phyloP scores from a whole-genome alignment of 176 grass and related monocot species.

The Zea luxurians region DNA sequence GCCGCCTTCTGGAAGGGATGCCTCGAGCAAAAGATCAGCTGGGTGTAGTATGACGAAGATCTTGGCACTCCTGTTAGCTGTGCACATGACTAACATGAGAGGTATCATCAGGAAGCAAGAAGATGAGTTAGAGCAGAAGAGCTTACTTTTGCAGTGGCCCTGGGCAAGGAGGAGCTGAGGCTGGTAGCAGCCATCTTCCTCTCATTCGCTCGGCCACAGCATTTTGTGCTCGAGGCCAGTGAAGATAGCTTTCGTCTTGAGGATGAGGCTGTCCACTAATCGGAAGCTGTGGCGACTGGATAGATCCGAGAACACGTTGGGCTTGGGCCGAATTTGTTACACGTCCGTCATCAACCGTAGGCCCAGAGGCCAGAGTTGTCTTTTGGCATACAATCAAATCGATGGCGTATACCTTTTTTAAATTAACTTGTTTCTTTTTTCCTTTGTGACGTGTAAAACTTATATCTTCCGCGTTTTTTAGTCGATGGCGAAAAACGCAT shows the following conservation, averaged over 20 bases:
- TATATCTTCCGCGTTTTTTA: no score
- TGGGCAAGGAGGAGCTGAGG: constrained; percentile 41
- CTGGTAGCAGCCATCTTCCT: constrained; percentile 53
- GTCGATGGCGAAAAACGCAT: no score
- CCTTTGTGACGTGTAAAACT: no score
- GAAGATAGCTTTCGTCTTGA: constrained; percentile 41
- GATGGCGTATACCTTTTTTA: no score
- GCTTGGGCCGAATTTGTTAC: neutral
- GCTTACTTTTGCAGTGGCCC: constrained; percentile 48
- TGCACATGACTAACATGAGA: neutral
- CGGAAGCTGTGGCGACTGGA: neutral
- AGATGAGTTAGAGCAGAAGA: neutral
- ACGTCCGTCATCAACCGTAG: neutral
- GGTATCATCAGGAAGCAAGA: neutral
- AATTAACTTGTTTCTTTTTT: no score
- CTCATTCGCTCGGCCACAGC: constrained; percentile 34
- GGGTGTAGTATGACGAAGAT: constrained; percentile 35
- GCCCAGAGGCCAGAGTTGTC: neutral
- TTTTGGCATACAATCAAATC: neutral
- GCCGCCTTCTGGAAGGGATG: constrained; percentile 36
- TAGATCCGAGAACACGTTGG: neutral
- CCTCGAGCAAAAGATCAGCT: constrained; percentile 45
- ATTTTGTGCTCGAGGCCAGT: constrained; percentile 35
- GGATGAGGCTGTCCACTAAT: constrained; percentile 37
- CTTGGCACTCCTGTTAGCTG: constrained; percentile 38